Base-by-base conservation (phyloP, 2,329 filamentous ascomycete genomes). In the Amesomyces nigricolor region DNA sequence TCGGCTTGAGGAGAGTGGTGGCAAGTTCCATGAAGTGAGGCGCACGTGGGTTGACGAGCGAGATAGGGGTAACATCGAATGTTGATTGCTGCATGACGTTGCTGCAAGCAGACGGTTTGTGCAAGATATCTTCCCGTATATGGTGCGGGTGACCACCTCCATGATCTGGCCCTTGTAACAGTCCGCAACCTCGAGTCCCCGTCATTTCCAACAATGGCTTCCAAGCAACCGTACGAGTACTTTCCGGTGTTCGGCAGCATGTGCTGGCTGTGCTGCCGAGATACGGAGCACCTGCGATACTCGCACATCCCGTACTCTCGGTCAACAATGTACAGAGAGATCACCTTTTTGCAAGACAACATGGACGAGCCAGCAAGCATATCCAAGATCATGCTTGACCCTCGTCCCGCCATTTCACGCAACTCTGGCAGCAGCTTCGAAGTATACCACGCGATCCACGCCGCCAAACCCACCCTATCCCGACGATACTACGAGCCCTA, bases 201-300 rank as follows among this genome's bases (percentile, higher is more conserved):
- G 9, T 4, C 32, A 35, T 35, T 35, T 35, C 8, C 32, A 35
- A 35, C 7, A 7, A 35, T 35, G 32, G 4, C 8, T 13, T 35
- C 32, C 32, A 9, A 14, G n/a, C 26, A 14, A 22, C 22, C 50
- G 29, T 32, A 30, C 26, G n/a, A 26, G 13, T 50, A 43, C 19
- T 37, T 52, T 14, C 35, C 32, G 14, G 39, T 42, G 38, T 47
- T 48, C 11, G 48, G 50, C 16, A 47, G 45, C 29, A 55, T 58
- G 49, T 61, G 56, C 47, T 61, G 57, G 57, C 52, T 61, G 30
- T 59, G 59, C 37, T 43, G 57, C 26, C 57, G 39, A 16, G 57
- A 59, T 16, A 57, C 51, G 19, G 53, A 61, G 11, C 26, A 47
- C 9, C 29, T 48, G 13, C 48, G 44, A 1, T 26, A 55, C 39